Evolutionary conservation across 176 grass and related monocot genomes (phyloP), one percentile per base, ranked within the genome.

Genomic region (Poa pratensis): DNA sequence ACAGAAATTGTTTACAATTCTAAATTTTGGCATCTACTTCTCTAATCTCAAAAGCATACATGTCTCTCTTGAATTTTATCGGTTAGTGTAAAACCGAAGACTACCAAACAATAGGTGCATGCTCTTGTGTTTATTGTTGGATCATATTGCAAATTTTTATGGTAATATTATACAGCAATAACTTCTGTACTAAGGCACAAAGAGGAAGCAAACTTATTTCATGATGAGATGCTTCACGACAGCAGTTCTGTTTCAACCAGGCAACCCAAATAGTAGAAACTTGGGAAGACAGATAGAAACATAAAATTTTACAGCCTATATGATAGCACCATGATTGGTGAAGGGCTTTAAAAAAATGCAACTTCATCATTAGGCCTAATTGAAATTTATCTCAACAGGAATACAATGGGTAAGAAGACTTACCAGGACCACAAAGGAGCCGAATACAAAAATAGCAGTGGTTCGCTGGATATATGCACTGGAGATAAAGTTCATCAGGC

Each of bases 401-500:
- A 7, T 67, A 76, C 45, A 39, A 17, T 37, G 22, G 28, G 79
- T n/a, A 13, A 23, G 50, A 15, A 32, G 78, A n/a, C 28, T 24
- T 89, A 84, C 82, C 82, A 89, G 57, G 68, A 89, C 9, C 19
- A 48, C 45, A 57, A 51, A 48, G 2, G 87, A 68, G 15, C 87
- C 26, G 3, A 74, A 89, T 26, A 75, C 24, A 67, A 89, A 75
- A 43, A 84, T 80, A 66, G 48, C 58, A 16, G 81, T 75, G 46
- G 81, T 48, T 75, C 15, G 57, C 34, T 80, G 83, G 48, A 89
- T 89, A 67, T 74, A 84, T 20, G 58, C 57, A 57, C 63, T 49
- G 18, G 82, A 66, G 48, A 84, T 79, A 39, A 80, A 80, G 76
- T 58, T 89, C 76, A 74, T 84, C 48, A 84, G 35, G 76, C 76